Base-by-base conservation (phyloP, 306 rosid species). In the Mimosa pudica region DNA sequence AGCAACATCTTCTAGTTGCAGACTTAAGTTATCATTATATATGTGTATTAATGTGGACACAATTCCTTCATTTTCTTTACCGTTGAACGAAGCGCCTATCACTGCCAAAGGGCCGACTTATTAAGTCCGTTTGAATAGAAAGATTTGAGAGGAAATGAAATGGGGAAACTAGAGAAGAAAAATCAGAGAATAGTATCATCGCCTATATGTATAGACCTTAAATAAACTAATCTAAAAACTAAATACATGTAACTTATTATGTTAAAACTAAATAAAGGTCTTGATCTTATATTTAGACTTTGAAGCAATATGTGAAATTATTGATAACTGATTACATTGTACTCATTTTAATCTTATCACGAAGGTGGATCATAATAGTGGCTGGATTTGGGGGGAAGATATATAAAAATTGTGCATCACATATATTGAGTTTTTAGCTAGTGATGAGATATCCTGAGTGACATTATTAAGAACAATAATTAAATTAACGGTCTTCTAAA, bases 91-190 rank as follows among this genome's bases (percentile, higher is more conserved):
- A 24, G n/a, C 71, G 57, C 66, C 62, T 48, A 16, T 73, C 48
- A 68, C 52, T 78, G 73, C 83, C 80, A 79, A 78, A 66, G 73
- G n/a, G 18, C 36, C 65, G 62, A 58, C 77, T 60, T 63, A 13
- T 10, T 4, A 0, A 24, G 30, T 49, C 5, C 13, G 0, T 49
- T 13, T 49, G 55, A 49, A 11, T 49, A 17, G 55, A 49, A 3
- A 49, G 3, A 49, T 14, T 4, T 48, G 12, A 47, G 52, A 47
- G 14, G 4, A 10, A 47, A 47, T 10, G 10, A 47, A 7, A 47
- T 47, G 5, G 14, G 13, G 5, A 8, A 47, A 47, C 10, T 9
- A 47, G 52, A 47, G 52, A 47, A 47, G 11, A 47, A 47, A 8
- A 48, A 11, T 48, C 11, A 11, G 52, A 48, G 52, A 11, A 47